Conservation (phyloP, 2,329 filamentous ascomycete genomes). For the Colletotrichum theobromicola region DNA sequence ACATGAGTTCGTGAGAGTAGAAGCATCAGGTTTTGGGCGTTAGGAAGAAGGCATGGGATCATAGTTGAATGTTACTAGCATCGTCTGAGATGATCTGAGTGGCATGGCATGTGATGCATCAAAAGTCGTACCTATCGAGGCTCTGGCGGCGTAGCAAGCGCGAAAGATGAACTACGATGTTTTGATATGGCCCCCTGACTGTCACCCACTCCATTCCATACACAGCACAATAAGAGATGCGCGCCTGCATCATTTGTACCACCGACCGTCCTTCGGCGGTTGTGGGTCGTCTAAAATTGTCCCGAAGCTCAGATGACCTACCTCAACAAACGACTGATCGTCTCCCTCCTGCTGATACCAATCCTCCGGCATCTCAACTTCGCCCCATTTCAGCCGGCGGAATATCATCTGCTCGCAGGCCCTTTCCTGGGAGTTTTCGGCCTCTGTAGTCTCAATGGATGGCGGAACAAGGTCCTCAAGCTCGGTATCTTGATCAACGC, state of each 20-base stretch:
- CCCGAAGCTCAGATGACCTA: background rate
- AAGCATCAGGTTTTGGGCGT: background rate
- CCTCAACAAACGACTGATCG: background rate
- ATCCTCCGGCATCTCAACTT: background rate
- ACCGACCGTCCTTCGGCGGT: background rate
- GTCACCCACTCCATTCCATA: too few relatives aligned
- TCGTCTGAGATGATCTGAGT: fast-evolving
- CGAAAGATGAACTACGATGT: too few relatives aligned
- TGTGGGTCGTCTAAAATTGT: background rate
- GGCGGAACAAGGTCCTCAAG: background rate
- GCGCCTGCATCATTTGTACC: background rate
- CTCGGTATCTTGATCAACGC: background rate
- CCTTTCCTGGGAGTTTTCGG: background rate
- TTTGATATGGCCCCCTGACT: too few relatives aligned
- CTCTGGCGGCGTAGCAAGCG: too few relatives aligned
- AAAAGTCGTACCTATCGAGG: too few relatives aligned
- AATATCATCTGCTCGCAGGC: background rate
- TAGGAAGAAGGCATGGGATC: background rate
- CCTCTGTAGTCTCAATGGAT: background rate
- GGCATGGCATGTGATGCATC: background rate
- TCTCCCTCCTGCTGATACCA: background rate
- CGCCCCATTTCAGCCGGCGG: background rate
- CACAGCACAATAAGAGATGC: too few relatives aligned
- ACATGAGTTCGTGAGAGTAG: background rate
- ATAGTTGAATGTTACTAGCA: background rate